Evolutionary conservation across 78 protist genomes (phyloP), one percentile per base, ranked within the genome.

Genomic region (Monosiga brevicollis): DNA sequence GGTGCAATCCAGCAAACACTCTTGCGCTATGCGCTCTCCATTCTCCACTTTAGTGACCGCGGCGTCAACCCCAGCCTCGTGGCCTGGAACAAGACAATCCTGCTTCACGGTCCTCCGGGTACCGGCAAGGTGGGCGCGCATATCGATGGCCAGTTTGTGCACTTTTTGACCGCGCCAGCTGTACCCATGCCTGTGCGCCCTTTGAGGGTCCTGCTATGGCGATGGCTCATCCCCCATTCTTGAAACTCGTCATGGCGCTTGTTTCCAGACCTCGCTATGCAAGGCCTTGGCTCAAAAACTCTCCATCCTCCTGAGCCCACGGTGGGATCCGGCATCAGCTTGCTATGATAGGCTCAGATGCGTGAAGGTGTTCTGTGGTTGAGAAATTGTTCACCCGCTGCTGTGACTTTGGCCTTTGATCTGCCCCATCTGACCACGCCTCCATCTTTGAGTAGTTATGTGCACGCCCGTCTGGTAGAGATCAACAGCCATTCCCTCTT

Each of bases 21-120:
- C 72, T 35, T 92, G 41, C 43, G 73, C 34, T 95, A 91, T 55
- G 84, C 71, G 77, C 0, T 1, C 2, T 42, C 91, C 9, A 76
- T 90, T n/a, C 49, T 90, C 81, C 78, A 72, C 42, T 90, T 92
- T 55, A n/a, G 86, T 9, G 83, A 83, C n/a, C 25, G 29, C 62
- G 1, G 39, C 0, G 92, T 91, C 41, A 77, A 91, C 85, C 25
- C 80, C 11, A 38, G 71, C 35, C 29, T 94, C 70, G 40, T 94
- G 77, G 1, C 88, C 1, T 91, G 90, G 83, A 87, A 93, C 76
- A 79, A 94, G 22, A 89, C 95, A 24, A 34, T 95, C 10, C 91
- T 96, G 22, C 88, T 96, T 29, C 95, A 95, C 89, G 99, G 99
- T 0, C 98, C 98, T 29, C 98, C 98, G 1, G 99, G 99, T 2